Evolutionary conservation across 805 yeast genomes (phyloP), one percentile per base, ranked within the genome.

Genomic region (Metschnikowia colocasiae): DNA sequence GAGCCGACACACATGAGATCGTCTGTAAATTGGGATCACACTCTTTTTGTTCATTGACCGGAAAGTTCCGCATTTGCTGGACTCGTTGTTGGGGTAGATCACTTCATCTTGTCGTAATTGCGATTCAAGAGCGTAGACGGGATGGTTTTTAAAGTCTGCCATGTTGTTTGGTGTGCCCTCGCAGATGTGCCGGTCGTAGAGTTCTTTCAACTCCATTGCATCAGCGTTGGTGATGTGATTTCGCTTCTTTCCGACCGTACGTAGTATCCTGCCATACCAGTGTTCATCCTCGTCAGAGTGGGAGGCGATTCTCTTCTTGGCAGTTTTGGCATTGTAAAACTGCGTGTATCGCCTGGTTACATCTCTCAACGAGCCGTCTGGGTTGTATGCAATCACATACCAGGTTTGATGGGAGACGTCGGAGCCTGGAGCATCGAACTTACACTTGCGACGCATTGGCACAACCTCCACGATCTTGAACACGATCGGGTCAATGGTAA

Each of bases 121-220:
- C 3, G 81, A 74, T 61, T 87, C 95, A 12, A 94, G 62, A 0
- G 85, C 94, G 63, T 84, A 94, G 12, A 82, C 65, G 0, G 99
- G 99, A 64, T 94, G 99, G 43, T 83, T 83, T 43, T 82, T 83
- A 62, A 91, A 87, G 55, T 90, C 97, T 43, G 82, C 84, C 22
- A 89, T 68, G 57, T 80, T 86, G 46, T 82, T 82, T 0, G 99
- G 99, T 76, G 92, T 83, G 0, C 96, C 96, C 59, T 94, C 98
- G 25, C 76, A 71, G 15, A 79, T 67, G 38, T 87, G 84, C 45
- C 86, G 71, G 42, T 80, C 75, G 30, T 73, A 64, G 41, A 89
- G 80, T 50, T 83, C 87, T 27, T 76, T 74, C 34, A 75, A 66
- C 56, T 89, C 95, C 47, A 73, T 73, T 16, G 74, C 66, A 54